These are phyloP conservation scores for Pichia kluyveri DNA, from an alignment of 805 yeast genomes.

Conservation along the genomic window DNA sequence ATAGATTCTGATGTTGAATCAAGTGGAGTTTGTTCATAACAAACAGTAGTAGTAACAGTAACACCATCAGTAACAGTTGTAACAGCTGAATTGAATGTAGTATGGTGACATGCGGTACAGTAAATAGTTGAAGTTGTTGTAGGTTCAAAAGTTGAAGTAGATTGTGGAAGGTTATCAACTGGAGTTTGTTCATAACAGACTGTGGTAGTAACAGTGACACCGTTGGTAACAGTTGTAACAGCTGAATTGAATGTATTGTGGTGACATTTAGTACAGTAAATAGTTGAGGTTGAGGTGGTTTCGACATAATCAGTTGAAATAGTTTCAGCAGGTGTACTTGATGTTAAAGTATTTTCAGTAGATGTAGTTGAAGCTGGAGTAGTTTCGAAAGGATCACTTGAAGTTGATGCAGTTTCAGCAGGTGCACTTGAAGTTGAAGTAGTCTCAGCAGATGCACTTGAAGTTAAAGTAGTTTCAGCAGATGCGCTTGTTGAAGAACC, in stretches of 20 bases:
- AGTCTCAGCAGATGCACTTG: too few species aligned
- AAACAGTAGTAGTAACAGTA: neutral
- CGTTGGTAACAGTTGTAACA: constrained; percentile 1
- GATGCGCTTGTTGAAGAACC: too few species aligned
- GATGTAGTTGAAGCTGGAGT: too few species aligned
- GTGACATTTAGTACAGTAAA: constrained; percentile 1
- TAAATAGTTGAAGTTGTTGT: constrained; percentile 1
- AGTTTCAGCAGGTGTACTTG: neutral
- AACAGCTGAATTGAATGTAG: neutral
- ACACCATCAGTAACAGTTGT: constrained; percentile 3
- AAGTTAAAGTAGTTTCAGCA: too few species aligned
- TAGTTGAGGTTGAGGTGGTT: neutral
- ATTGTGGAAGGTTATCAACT: neutral
- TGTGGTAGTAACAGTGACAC: neutral
- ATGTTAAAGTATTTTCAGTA: too few species aligned
- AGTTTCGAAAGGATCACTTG: too few species aligned
- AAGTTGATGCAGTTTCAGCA: too few species aligned
- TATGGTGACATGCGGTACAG: constrained; percentile 1
- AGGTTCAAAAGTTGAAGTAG: neutral
- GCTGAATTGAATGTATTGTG: constrained; percentile 1
- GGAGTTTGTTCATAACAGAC: constrained; percentile 2
- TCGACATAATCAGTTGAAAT: too few species aligned
- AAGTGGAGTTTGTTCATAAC: constrained; percentile 3
- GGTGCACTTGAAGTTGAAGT: too few species aligned
- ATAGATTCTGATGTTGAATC: neutral